These are phyloP conservation scores for Pleurotus sapidus DNA, from an alignment of 768 basidiomycete species.

Conservation along the genomic window DNA sequence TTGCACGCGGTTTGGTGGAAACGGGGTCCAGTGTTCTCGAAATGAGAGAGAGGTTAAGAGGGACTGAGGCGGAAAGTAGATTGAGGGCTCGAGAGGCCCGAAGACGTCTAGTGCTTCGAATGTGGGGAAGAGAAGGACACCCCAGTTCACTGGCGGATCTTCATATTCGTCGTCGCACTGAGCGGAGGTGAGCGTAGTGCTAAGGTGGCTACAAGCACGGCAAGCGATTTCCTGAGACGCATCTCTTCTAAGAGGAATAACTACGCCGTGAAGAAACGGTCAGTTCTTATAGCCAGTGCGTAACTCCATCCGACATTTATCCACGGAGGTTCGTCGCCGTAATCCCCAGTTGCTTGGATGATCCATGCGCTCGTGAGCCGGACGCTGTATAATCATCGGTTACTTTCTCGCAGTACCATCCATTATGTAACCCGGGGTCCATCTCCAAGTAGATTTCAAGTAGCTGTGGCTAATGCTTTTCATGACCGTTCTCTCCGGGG, in stretches of 20 bases:
- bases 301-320: too few species aligned
- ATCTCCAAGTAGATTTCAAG: too few species aligned
- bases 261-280: too few species aligned
- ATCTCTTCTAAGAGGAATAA: not conserved
- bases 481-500: too few species aligned
- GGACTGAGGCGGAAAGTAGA: conserved; percentile 14
- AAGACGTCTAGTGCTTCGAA: conserved; percentile 31
- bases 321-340: too few species aligned
- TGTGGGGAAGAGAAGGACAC: conserved; percentile 24
- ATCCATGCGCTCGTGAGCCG: too few species aligned
- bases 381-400: too few species aligned
- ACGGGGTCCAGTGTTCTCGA: conserved; percentile 24
- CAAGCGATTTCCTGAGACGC: not conserved
- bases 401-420: too few species aligned
- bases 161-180: not conserved
- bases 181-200: not conserved
- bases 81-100: conserved; percentile 29
- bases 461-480: too few species aligned
- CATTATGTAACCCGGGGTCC: too few species aligned
- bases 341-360: too few species aligned
- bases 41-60: conserved; percentile 25
- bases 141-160: conserved; percentile 15
- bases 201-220: not conserved
- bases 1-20: conserved; percentile 18
- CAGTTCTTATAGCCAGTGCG: too few species aligned